phyloP scores from a whole-genome alignment of 2,329 filamentous ascomycete genomes.

The Ophiostoma australiae region DNA sequence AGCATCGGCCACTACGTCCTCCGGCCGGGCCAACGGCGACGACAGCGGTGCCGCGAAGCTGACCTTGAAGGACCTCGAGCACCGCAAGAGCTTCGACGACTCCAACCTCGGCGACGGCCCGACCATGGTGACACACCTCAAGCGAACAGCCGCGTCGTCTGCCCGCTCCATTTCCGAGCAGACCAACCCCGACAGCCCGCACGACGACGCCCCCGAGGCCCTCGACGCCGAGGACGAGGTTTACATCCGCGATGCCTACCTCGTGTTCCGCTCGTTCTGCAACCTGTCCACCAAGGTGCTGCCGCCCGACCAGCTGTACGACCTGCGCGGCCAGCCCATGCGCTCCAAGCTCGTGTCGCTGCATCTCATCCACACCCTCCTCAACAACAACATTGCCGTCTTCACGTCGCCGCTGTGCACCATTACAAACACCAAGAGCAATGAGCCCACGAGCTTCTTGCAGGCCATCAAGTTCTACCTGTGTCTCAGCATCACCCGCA shows the following conservation, averaged over 20 bases:
- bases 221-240: conserved; percentile 81
- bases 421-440: conserved; percentile 84
- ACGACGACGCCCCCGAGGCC: conserved; percentile 54
- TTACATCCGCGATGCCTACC: conserved; percentile 92
- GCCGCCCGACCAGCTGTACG: conserved; percentile 83
- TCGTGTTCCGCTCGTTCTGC: conserved; percentile 96
- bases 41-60: conserved; percentile 45
- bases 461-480: conserved; percentile 97
- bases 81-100: conserved; percentile 64
- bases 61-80: conserved; percentile 61
- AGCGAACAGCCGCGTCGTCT: conserved; percentile 35
- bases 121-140: conserved; percentile 61
- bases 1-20: conserved; percentile 29
- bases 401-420: conserved; percentile 90
- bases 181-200: conserved; percentile 49
- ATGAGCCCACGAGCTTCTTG: conserved; percentile 82
- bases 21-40: conserved; percentile 23
- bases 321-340: conserved; percentile 92
- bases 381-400: conserved; percentile 88
- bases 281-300: conserved; percentile 92
- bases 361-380: conserved; percentile 88
- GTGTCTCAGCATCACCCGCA: conserved; percentile 88
- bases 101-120: conserved; percentile 62
- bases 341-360: conserved; percentile 92
- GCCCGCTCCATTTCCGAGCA: conserved; percentile 50